Base-by-base conservation (phyloP, 192 early-diverging fungal genomes). In the Linnemannia exigua region DNA sequence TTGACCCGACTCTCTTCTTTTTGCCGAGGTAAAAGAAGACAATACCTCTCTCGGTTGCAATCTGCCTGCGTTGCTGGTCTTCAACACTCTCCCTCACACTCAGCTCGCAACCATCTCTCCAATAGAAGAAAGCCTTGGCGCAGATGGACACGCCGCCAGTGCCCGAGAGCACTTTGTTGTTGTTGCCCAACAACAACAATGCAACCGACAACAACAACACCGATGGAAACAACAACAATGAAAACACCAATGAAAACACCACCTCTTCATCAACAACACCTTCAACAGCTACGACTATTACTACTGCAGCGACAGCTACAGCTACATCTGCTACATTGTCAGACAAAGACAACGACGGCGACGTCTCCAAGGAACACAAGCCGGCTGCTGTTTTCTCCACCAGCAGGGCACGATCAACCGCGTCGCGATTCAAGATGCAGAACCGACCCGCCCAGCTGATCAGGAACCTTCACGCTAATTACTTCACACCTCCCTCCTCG, bases 381-480 rank as follows among this genome's bases (percentile, higher is more conserved):
- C 58, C 58, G 15, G 15, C 58, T 1, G 25, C 58, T 11, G n/a
- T n/a, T n/a, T n/a, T n/a, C n/a, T 63, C 58, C 1, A 63, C 58
- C 3, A 63, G 58, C 9, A 17, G 48, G 3, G 41, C 22, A 22
- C 37, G 70, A 66, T 22, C 48, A n/a, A 19, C 37, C 58, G 37
- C 22, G 33, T 19, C 31, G 11, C 70, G 72, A 31, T 84, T 84
- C 72, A 84, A 63, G 31, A 44, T 84, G 35, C 76, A 67, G 37
- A 76, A 69, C 38, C 28, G 84, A 58, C 84, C 84, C 8, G 84
- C 77, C 2, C 84, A 77, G 31, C 37, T 86, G 54, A 86, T 86
- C 78, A 86, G 84, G 68, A 86, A 86, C 38, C 69, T 86, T 11
- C 84, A 86, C 48, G 84, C 84, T 38, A 86, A 66, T 70, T 86